Evolutionary conservation across 2,329 filamentous ascomycete genomes (phyloP), one percentile per base, ranked within the genome.

Genomic region (Fonsecaea multimorphosa): DNA sequence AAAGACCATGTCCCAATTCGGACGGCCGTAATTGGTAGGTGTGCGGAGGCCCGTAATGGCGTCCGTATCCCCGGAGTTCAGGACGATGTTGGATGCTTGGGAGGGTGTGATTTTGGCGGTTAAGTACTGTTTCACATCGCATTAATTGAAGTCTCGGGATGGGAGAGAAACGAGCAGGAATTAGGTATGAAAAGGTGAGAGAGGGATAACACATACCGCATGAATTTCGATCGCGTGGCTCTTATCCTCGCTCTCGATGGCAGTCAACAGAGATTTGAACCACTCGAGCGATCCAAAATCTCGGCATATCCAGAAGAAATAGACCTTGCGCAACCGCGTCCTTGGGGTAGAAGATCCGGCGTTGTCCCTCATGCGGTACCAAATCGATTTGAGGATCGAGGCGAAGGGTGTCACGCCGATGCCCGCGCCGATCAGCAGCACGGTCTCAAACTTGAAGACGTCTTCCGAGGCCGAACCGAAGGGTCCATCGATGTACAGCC

Each of bases 1-100:
- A 81, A 95, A 95, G 73, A 96, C 91, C 86, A 92, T 92, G 75
- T 95, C 91, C 92, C 92, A 95, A 79, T 95, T 94, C 14, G 92
- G 92, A 27, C 91, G 84, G 59, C 92, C 92, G 76, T 94, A 93
- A 81, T 93, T 95, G 52, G 91, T 95, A 19, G 91, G 91, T 63
- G 91, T 89, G 57, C 91, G 85, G 34, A 95, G 85, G 62, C 92
- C 92, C 0, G 91, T 95, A 76, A 95, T 93, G 72, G 91, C 88
- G 77, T 95, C 91, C 78, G 90, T 90, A 76, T 94, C 90, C 70
- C 90, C 89, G 74, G 60, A 65, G 80, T 94, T 93, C 83, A 94
- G 93, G 90, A 94, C 94, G 80, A 95, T 94, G 80, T 95, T 94
- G 49, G 91, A 93, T 54, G 91, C 91, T 74, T 94, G 91, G 76